Evolutionary conservation across 1,284 basidiomycete species (phyloP).

Genomic region (Leccinum colubrinum): DNA sequence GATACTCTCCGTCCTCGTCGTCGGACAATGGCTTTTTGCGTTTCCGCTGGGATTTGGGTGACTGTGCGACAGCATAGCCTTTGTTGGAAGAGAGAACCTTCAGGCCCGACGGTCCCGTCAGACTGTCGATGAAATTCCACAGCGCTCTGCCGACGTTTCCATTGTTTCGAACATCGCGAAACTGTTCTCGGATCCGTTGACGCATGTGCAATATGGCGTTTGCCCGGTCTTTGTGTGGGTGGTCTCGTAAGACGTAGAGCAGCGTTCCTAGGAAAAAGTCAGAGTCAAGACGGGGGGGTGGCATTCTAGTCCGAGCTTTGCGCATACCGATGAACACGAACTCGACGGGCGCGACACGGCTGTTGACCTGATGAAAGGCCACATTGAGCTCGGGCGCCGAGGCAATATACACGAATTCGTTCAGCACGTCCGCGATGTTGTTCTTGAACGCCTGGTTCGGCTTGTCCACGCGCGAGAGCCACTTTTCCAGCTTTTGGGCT

Average conservation of each 20-base stretch:
- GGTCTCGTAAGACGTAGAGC: conserved; percentile 48
- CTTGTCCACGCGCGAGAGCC: conserved; percentile 46
- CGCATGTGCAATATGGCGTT: conserved; percentile 54
- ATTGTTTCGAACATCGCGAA: conserved; percentile 62
- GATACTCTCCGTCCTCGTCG: conserved; percentile 48
- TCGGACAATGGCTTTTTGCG: conserved; percentile 32
- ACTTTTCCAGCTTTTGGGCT: conserved; percentile 53
- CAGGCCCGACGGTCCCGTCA: conserved; percentile 36
- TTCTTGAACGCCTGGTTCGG: conserved; percentile 48
- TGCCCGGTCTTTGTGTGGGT: conserved; percentile 35
- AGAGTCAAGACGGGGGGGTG: neutral
- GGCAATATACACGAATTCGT: conserved; percentile 56
- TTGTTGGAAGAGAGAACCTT: conserved; percentile 22
- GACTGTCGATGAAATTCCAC: conserved; percentile 51
- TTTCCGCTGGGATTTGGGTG: conserved; percentile 32
- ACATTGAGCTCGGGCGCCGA: conserved; percentile 34
- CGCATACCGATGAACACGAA: conserved; percentile 67
- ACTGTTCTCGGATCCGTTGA: conserved; percentile 46
- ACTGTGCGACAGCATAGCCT: neutral
- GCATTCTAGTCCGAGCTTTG: neutral
- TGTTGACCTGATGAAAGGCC: conserved; percentile 48
- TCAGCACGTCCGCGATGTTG: conserved; percentile 47
- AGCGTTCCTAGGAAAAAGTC: conserved; percentile 46
- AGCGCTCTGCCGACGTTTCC: conserved; percentile 47
- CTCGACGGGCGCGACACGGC: conserved; percentile 69